phyloP scores from a whole-genome alignment of 1,284 basidiomycete genomes.

The Coriolopsis trogii region DNA sequence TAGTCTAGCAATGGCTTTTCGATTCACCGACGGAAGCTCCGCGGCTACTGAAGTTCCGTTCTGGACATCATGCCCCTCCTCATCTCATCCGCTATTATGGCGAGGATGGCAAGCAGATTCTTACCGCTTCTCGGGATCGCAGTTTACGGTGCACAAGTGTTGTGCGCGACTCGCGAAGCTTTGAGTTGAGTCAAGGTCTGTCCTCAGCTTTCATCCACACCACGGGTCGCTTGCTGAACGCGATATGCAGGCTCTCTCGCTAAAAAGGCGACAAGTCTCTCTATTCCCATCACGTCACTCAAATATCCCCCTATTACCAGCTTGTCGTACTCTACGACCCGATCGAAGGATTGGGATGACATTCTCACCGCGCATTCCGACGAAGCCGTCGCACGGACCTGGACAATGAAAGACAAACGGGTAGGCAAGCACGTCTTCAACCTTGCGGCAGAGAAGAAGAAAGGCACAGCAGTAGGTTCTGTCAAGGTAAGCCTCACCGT shows the following conservation, averaged over 20 bases:
- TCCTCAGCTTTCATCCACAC: not conserved
- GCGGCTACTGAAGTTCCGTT: constrained; percentile 87
- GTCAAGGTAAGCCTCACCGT: constrained; percentile 55
- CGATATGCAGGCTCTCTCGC: constrained; percentile 67
- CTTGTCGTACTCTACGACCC: constrained; percentile 78
- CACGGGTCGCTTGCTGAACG: not conserved
- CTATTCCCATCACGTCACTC: constrained; percentile 78
- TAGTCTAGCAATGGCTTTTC: constrained; percentile 93
- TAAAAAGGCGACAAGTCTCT: constrained; percentile 83
- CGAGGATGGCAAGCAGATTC: constrained; percentile 91
- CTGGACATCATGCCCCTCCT: constrained; percentile 91
- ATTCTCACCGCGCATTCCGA: constrained; percentile 89
- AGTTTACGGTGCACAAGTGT: constrained; percentile 90
- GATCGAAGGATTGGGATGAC: constrained; percentile 98
- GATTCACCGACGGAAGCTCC: constrained; percentile 89
- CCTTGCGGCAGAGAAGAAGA: constrained; percentile 53
- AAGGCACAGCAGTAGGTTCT: constrained; percentile 46
- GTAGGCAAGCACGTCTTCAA: constrained; percentile 75
- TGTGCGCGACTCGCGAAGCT: constrained; percentile 90
- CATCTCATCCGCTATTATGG: constrained; percentile 95
- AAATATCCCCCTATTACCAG: constrained; percentile 82
- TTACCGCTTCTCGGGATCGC: constrained; percentile 88
- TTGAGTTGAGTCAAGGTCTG: constrained; percentile 92
- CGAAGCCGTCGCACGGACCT: constrained; percentile 80
- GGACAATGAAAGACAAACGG: constrained; percentile 85